These are phyloP conservation scores for Globisporangium uncinulatum DNA, from an alignment of 352 stramenopile genomes.

Conservation along the genomic window DNA sequence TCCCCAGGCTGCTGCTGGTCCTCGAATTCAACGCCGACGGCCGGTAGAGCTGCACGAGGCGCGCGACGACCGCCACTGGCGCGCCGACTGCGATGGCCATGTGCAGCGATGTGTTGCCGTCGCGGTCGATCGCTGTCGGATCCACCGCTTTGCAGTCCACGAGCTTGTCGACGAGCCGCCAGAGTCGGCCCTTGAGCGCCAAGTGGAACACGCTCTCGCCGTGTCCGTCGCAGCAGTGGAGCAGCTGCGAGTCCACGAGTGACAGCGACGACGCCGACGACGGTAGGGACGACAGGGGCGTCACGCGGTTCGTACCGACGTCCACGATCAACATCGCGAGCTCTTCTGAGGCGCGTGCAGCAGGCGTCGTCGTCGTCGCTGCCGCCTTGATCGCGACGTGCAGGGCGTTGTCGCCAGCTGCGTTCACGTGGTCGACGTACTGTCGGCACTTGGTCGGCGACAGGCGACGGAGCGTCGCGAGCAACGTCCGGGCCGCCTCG, in stretches of 20 bases:
- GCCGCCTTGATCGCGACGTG: slow-evolving; percentile 62
- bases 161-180: slow-evolving; percentile 49
- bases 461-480: slow-evolving; percentile 14
- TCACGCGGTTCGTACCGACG: slow-evolving; percentile 18
- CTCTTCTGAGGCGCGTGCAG: slow-evolving; percentile 9
- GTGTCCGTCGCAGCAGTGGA: slow-evolving; percentile 38
- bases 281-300: not conserved
- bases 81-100: slow-evolving; percentile 59
- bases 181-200: slow-evolving; percentile 53
- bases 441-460: slow-evolving; percentile 20
- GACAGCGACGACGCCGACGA: slow-evolving; percentile 3
- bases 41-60: slow-evolving; percentile 43
- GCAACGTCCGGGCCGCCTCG: slow-evolving; percentile 27
- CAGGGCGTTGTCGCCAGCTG: slow-evolving; percentile 54
- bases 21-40: slow-evolving; percentile 19
- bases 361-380: too few species aligned
- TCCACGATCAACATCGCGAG: slow-evolving; percentile 40
- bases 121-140: slow-evolving; percentile 32
- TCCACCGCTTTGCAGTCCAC: slow-evolving; percentile 38
- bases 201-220: slow-evolving; percentile 56
- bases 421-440: slow-evolving; percentile 56
- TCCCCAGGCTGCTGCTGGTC: slow-evolving; percentile 13
- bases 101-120: slow-evolving; percentile 53
- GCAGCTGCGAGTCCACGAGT: slow-evolving; percentile 20
- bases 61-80: slow-evolving; percentile 32